Percentiles rank a stretch among this genome's conserved stretches.
Evolutionary conservation across 2,329 filamentous ascomycete genomes (phyloP).

Genomic region (Epichloe festucae): DNA sequence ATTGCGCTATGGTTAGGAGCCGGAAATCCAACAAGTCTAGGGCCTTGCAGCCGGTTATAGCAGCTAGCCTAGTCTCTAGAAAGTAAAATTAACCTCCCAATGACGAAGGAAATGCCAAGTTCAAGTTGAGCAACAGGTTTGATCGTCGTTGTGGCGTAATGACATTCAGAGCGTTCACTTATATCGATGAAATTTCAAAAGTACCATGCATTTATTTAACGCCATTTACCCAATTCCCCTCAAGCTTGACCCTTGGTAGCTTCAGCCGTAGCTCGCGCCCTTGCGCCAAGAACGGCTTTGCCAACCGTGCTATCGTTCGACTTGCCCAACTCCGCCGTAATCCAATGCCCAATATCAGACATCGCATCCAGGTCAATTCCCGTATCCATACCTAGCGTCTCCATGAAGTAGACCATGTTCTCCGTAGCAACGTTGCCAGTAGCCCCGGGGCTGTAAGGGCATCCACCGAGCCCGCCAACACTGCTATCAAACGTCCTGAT

Average conservation of each 20-base stretch:
- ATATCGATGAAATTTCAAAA: no score
- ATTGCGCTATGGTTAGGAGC: no score
- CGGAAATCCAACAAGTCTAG: no score
- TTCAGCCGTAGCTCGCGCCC: constrained; percentile 18
- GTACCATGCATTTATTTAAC: no score
- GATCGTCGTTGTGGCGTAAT: no score
- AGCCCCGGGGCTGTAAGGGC: constrained; percentile 73
- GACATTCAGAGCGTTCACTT: no score
- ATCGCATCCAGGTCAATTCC: constrained; percentile 58
- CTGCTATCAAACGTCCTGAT: constrained; percentile 69
- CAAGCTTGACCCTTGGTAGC: constrained; percentile 11
- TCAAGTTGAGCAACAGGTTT: no score
- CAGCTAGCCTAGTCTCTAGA: no score
- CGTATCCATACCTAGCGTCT: constrained; percentile 61
- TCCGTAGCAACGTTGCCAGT: constrained; percentile 81
- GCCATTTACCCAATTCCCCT: background rate
- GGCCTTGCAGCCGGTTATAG: no score
- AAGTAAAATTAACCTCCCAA: no score
- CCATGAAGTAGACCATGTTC: constrained; percentile 67
- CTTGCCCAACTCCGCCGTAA: constrained; percentile 49
- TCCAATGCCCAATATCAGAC: constrained; percentile 59
- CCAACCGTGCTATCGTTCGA: constrained; percentile 54
- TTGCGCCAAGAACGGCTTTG: constrained; percentile 45
- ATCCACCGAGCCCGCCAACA: constrained; percentile 70
- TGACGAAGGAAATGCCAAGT: no score